These are phyloP conservation scores for Testicularia cyperi DNA, from an alignment of 1,284 basidiomycete species.

Conservation along the genomic window DNA sequence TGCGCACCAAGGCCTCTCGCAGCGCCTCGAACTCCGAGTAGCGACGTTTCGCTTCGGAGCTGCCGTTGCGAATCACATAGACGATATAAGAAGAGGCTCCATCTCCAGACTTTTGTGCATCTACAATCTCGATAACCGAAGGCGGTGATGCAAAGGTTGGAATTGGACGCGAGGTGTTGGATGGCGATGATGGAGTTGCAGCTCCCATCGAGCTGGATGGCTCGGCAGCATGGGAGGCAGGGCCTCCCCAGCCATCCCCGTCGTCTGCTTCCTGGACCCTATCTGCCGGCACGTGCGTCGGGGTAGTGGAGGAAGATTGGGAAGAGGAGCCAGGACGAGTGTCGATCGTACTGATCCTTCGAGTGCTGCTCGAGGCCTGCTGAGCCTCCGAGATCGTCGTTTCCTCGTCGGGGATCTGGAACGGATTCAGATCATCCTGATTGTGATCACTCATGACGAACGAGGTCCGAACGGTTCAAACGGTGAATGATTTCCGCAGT, in stretches of 20 bases:
- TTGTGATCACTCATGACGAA: conserved; percentile 15
- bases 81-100: conserved; percentile 83
- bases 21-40: conserved; percentile 98
- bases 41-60: conserved; percentile 79
- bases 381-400: conserved; percentile 1
- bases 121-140: conserved; percentile 62
- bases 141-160: conserved; percentile 24
- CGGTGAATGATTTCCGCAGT: too few relatives aligned
- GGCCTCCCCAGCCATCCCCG: conserved; percentile 23
- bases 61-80: conserved; percentile 86
- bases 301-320: too few relatives aligned
- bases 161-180: conserved; percentile 8
- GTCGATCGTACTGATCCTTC: background rate
- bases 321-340: too few relatives aligned
- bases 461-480: too few relatives aligned
- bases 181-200: conserved; percentile 3
- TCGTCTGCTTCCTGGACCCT: conserved; percentile 18
- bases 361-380: conserved; percentile 7
- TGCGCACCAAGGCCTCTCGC: conserved; percentile 75
- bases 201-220: background rate
- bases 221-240: conserved; percentile 12
- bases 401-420: conserved; percentile 38
- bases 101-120: conserved; percentile 90
- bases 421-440: conserved; percentile 28
- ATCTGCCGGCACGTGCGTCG: background rate